Conservation (phyloP, 257 asterid species). For the Ilex aquifolium region DNA sequence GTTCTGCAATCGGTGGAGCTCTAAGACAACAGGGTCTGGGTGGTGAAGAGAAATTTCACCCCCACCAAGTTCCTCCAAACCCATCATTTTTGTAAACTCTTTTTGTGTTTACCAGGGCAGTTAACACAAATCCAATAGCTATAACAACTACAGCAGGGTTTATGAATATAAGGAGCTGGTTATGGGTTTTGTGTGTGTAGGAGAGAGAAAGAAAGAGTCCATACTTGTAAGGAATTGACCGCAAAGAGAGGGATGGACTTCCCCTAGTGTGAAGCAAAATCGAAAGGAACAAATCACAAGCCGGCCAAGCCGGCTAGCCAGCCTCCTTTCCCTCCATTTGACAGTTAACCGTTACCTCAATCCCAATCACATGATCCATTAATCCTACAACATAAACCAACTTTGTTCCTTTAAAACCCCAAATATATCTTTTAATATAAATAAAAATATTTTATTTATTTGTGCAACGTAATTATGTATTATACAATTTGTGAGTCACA, state of each 20-base stretch:
- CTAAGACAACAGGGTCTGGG: constrained; percentile 66
- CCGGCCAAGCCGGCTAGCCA: constrained; percentile 37
- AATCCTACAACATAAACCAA: too few relatives aligned
- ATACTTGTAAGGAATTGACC: constrained; percentile 61
- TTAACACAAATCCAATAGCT: not conserved
- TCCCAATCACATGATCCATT: not conserved
- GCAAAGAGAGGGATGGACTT: constrained; percentile 45
- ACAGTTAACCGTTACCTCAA: too few relatives aligned
- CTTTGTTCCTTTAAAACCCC: not conserved
- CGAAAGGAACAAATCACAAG: constrained; percentile 29
- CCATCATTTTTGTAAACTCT: constrained; percentile 25
- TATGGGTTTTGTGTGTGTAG: constrained; percentile 24
- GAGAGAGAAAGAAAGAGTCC: constrained; percentile 25
- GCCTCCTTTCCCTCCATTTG: constrained; percentile 14
- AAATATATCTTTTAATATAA: not conserved
- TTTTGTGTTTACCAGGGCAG: constrained; percentile 1
- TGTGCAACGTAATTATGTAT: too few relatives aligned
- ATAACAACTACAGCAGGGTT: constrained; percentile 20
- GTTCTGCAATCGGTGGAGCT: constrained; percentile 67
- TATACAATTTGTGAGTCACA: too few relatives aligned
- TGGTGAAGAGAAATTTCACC: constrained; percentile 42
- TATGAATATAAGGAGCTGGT: constrained; percentile 25
- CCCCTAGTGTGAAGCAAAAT: constrained; percentile 55
- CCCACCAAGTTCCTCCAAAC: constrained; percentile 30
- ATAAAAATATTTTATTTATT: too few relatives aligned